Conservation (phyloP, 495 filamentous ascomycete genomes). For the Talaromyces nanjingensis region DNA sequence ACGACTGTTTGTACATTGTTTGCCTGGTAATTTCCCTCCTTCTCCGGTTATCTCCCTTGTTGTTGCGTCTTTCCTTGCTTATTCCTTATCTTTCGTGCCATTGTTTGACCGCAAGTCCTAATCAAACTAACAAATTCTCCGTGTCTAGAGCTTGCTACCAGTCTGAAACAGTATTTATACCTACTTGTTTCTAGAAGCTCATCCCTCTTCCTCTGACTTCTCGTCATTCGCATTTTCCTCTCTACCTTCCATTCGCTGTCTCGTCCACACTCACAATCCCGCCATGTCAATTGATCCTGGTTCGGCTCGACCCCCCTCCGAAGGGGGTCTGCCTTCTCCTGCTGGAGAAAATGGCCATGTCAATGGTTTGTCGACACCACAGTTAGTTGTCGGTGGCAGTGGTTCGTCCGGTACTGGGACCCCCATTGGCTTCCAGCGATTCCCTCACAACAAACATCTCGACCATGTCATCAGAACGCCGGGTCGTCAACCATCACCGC, state of each 20-base stretch:
- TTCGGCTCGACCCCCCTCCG: slow-evolving; percentile 23
- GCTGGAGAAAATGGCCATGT: not conserved
- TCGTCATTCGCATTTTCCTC: not conserved
- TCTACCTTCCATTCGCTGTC: not conserved
- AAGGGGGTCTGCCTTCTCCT: slow-evolving; percentile 23
- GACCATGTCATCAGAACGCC: slow-evolving; percentile 54
- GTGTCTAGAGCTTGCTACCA: not conserved
- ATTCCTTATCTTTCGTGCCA: not conserved
- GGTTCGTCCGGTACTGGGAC: slow-evolving; percentile 36
- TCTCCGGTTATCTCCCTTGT: not conserved
- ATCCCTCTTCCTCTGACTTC: not conserved
- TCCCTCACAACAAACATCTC: slow-evolving; percentile 54
- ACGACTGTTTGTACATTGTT: not conserved
- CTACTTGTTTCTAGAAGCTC: not conserved
- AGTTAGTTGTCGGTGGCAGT: slow-evolving; percentile 30
- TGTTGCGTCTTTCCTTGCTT: not conserved
- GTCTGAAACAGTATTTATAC: not conserved
- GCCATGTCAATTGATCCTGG: slow-evolving; percentile 25
- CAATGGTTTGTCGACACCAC: slow-evolving; percentile 22
- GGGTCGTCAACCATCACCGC: slow-evolving; percentile 71
- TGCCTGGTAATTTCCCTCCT: not conserved
- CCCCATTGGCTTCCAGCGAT: slow-evolving; percentile 42
- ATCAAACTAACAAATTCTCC: not conserved
- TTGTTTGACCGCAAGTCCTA: slow-evolving; percentile 1
- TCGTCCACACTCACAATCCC: not conserved